Evolutionary conservation across 2,329 filamentous ascomycete species (phyloP), one percentile per base, ranked within the genome.

Genomic region (Pseudomassariella vexata): DNA sequence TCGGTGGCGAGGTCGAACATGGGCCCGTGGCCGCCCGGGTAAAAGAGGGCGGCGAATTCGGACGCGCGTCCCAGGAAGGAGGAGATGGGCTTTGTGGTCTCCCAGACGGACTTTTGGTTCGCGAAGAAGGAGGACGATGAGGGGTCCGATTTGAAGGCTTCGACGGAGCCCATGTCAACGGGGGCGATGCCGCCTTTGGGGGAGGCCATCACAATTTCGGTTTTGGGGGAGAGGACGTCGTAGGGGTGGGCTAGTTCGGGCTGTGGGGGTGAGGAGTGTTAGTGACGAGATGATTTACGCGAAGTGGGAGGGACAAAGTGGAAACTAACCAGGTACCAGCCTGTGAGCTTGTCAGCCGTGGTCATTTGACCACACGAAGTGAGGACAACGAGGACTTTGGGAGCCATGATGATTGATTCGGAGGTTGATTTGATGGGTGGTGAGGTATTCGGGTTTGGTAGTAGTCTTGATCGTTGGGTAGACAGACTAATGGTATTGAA

Each of bases 341-440:
- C 82, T 0, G 81, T 85, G 8, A 70, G 69, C 47, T 63, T 62
- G 48, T 64, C 64, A 26, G 66, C 63, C 45, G 60, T 52, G 45
- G 61, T 62, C 28, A 76, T 65, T 54, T 62, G 57, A 50, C 53
- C 57, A 53, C 73, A 67, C 39, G 79, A 85, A 42, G 78, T 83
- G 40, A 86, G 73, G 36, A 87, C 75, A 55, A 85, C 61, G 61
- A 87, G 79, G 42, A 86, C 61, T 55, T 81, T 82, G 46, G 63
- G 66, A 21, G 65, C 60, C 67, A 73, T 72, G 36, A 19, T 50
- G 29, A 14, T 9, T 19, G 14, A 20, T 14, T 27, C 8, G n/a
- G n/a, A 11, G 24, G 22, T 35, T 20, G 14, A n/a, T 25, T 9
- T 28, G 11, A 14, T 33, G 21, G 20, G 10, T 32, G 7, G 21